These are phyloP conservation scores for Endocalyx cinctus DNA, from an alignment of 2,329 filamentous ascomycete species.

Conservation along the genomic window DNA sequence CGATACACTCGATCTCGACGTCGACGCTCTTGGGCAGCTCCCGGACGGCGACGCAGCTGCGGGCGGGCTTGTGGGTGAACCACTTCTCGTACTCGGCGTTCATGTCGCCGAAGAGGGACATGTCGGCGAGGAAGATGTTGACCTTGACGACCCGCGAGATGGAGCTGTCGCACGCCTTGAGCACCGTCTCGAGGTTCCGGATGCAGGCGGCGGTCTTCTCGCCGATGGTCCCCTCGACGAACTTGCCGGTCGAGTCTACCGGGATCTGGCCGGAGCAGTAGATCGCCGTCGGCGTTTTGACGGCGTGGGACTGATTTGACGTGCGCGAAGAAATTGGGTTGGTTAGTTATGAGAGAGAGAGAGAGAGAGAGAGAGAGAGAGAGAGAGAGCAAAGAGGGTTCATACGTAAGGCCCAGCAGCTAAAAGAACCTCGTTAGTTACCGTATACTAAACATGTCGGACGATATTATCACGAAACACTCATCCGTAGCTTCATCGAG, in stretches of 20 bases:
- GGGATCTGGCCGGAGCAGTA: slow-evolving; percentile 74
- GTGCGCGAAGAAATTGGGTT: no score
- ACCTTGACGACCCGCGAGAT: slow-evolving; percentile 84
- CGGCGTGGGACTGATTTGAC: slow-evolving; percentile 66
- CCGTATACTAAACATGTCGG: no score
- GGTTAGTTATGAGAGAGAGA: slow-evolving; percentile 6
- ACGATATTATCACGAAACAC: no score
- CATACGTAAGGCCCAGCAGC: slow-evolving; percentile 62
- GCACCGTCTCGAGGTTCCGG: slow-evolving; percentile 78
- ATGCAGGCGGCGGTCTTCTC: slow-evolving; percentile 61
- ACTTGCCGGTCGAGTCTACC: slow-evolving; percentile 49
- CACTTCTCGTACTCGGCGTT: slow-evolving; percentile 81
- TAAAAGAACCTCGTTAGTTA: no score
- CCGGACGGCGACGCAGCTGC: slow-evolving; percentile 87
- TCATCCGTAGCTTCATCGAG: no score
- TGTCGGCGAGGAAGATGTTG: slow-evolving; percentile 86
- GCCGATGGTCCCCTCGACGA: slow-evolving; percentile 55
- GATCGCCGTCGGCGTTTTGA: slow-evolving; percentile 61
- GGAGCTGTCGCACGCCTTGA: slow-evolving; percentile 74
- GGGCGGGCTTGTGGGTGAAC: slow-evolving; percentile 79
- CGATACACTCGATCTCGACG: slow-evolving; percentile 88
- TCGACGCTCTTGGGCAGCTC: slow-evolving; percentile 80
- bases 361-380: slow-evolving; percentile 2
- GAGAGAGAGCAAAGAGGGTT: slow-evolving; percentile 7
- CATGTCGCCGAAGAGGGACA: slow-evolving; percentile 84